Base-by-base conservation (phyloP, 140 eudicot genomes). In the Bidens hawaiensis region DNA sequence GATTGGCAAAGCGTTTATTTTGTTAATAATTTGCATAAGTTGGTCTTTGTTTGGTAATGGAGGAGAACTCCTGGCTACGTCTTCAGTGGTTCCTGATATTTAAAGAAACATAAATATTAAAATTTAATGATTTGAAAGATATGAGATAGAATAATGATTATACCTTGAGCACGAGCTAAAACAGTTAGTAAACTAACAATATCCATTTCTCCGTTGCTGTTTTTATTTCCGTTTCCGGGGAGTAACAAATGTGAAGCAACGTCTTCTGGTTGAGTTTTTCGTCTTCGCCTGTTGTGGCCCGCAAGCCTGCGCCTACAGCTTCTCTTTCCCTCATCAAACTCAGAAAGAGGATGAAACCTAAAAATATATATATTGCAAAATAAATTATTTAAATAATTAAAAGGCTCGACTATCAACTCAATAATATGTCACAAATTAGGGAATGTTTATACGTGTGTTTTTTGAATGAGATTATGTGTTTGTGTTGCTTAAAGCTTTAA, bases 281-380 rank as follows among this genome's bases (percentile, higher is more conserved):
- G 75, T 77, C 96, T 78, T 42, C 99, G 79, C 64, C 87, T 71
- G 73, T 93, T 93, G 46, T 93, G 99, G 49, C 99, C 99, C 31
- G 99, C 99, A 71, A 93, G 95, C 69, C 99, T 82, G n/a, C 99
- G 86, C 62, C 99, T 77, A 72, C 99, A 93, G 70, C 99, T 93
- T 74, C 99, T 69, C 68, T 93, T 93, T 6, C 99, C 99, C 73
- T 93, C 99, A 23, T 93, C 99, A 65, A 93, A 93, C 66, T 93
- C 99, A 0, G 91, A 74, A 73, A 93, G 95, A 55, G 89, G 95
- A 70, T 93, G 99, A 71, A 93, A 93, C 89, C 99, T 93, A 72
- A 23, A 22, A 67, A 28, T n/a, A n/a, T n/a, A 19, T 45, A 69
- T 25, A 42, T 53, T 28, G 66, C 1, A 60, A 8, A 18, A 40